Evolutionary conservation across 345 rosid species (phyloP), one percentile per base, ranked within the genome.

Genomic region (Pistacia atlantica): DNA sequence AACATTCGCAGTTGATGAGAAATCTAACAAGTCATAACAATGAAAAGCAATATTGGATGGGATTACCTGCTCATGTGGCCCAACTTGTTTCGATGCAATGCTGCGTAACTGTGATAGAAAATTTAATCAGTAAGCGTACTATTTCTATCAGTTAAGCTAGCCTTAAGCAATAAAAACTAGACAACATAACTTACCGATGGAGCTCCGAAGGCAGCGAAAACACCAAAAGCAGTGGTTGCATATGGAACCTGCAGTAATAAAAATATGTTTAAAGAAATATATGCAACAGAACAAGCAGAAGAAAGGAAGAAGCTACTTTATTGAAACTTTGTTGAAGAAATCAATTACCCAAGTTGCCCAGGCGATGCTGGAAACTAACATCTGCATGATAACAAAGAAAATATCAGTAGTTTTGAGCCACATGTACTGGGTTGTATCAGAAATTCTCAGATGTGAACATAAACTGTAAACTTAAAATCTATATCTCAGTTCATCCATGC

Each of bases 1-100:
- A 25, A 25, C 25, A 25, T 31, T 31, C 33, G 33, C 33, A 31
- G 33, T 31, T 31, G 33, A 31, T 31, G 33, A 31, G 33, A 31
- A 31, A 31, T 31, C 33, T 6, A 46, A 46, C 51, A 46, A 7
- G 51, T 9, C 54, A 9, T 49, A 49, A 11, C 54, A 49, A 49
- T 2, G 54, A 13, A 13, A 54, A 12, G 18, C 18, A 5, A 3
- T 35, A 28, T 46, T 49, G 18, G 38, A 20, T 46, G 8, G 25
- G 37, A 49, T 49, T 75, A 92, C 97, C 97, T 95, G 99, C 77
- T 90, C 98, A 35, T 84, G 68, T 12, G 94, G 79, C 25, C 97
- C 85, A 3, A 87, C 89, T 82, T 93, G 99, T 80, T 89, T 92
- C 7, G 99, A 95, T n/a, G 86, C 93, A 62, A 95, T 95, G 86